Evolutionary conservation across 805 yeast genomes (phyloP), one percentile per base, ranked within the genome.

Genomic region (Saccharomycopsis capsularis): DNA sequence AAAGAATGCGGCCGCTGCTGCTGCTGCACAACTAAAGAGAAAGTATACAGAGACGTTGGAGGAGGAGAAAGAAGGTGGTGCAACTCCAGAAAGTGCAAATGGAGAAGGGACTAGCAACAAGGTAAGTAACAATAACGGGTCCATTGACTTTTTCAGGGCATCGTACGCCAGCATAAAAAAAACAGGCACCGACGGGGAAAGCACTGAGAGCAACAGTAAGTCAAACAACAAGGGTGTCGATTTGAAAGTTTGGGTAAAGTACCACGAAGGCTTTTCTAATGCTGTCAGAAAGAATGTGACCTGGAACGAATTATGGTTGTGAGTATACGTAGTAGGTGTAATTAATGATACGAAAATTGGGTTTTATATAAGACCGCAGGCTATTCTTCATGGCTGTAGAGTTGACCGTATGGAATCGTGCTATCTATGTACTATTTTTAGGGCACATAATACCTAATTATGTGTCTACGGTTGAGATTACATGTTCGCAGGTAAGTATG

Each of bases 261-360:
- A 82, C 60, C 85, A 84, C 55, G 96, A 89, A 65, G 97, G 97
- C 0, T 89, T 83, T 59, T 85, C 95, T 3, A 84, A 87, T 63
- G 97, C 97, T 0, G 97, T 89, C 2, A 68, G 95, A 30, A 87
- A 86, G 59, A 85, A 82, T 47, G 78, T 89, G 22, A 76, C 81
- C 19, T 90, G 96, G 96, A 62, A 67, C 5, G 82, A 76, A 47
- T 63, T 89, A 22, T 85, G 86, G 82, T 19, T 24, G 3, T 47
- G 32, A 43, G n/a, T n/a, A n/a, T n/a, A n/a, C n/a, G n/a, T n/a
- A n/a, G n/a, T n/a, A n/a, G n/a, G n/a, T n/a, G n/a, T n/a, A n/a
- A n/a, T n/a, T n/a, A n/a, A n/a, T n/a, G n/a, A n/a, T n/a, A n/a
- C n/a, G n/a, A n/a, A n/a, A n/a, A n/a, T n/a, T n/a, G n/a, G n/a